phyloP scores from a whole-genome alignment of 495 filamentous ascomycete genomes.

The Aspergillus campestris region DNA sequence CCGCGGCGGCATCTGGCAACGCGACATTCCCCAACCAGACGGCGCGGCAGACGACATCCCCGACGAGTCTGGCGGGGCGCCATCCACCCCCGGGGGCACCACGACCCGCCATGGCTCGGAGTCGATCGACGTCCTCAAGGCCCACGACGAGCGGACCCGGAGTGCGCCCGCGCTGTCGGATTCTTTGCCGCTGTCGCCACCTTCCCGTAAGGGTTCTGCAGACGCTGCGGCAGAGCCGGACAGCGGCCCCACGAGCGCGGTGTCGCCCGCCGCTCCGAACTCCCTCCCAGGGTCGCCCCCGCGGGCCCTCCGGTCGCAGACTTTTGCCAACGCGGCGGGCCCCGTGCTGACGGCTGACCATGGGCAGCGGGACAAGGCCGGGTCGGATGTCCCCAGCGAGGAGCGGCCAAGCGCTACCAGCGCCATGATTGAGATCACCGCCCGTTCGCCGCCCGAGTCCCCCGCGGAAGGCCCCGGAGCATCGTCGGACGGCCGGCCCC shows the following conservation, averaged over 20 bases:
- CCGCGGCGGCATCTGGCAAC: conserved; percentile 83
- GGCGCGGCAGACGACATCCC: conserved; percentile 40
- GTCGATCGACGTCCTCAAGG: conserved; percentile 23
- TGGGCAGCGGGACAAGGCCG: conserved; percentile 50
- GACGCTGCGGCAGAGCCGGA: conserved; percentile 21
- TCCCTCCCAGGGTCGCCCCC: conserved; percentile 32
- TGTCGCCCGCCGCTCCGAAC: conserved; percentile 36
- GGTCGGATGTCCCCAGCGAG: conserved; percentile 24
- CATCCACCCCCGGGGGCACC: conserved; percentile 30
- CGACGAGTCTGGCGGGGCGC: conserved; percentile 47
- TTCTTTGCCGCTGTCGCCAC: conserved; percentile 15
- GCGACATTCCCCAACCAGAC: conserved; percentile 43
- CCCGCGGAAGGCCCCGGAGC: conserved; percentile 43
- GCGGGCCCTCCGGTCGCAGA: conserved; percentile 50
- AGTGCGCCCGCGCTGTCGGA: conserved; percentile 42
- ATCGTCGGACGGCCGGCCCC: conserved; percentile 31
- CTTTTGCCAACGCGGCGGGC: conserved; percentile 54
- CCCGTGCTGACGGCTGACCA: conserved; percentile 57
- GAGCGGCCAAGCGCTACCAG: conserved; percentile 50
- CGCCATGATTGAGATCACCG: conserved; percentile 59
- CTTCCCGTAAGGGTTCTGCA: conserved; percentile 26
- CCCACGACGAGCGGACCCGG: conserved; percentile 52
- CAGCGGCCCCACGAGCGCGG: conserved; percentile 14
- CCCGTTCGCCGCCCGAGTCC: conserved; percentile 49
- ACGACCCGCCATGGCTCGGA: conserved; percentile 12